Base-by-base conservation (phyloP, 2,329 filamentous ascomycete genomes). In the Fusarium humuli region DNA sequence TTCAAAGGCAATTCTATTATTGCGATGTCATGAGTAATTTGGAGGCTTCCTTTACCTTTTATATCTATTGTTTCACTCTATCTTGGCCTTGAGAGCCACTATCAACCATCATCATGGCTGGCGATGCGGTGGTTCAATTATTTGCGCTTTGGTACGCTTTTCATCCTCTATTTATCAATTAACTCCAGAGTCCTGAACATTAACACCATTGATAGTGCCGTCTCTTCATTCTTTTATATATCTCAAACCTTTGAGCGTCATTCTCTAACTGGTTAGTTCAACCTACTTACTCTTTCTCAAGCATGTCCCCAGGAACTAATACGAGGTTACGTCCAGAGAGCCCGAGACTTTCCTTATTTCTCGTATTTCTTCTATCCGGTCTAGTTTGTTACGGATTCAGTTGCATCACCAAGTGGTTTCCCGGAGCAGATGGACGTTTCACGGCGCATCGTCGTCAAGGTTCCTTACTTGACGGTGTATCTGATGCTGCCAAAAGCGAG, bases 221-320 rank as follows among this genome's bases (percentile, higher is more conserved):
- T 84, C 16, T 72, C 79, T 47, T 86, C 84, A 5, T 85, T 87
- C 73, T 73, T 83, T 45, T 87, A 84, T 78, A 79, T 86, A 16
- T 82, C 81, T 5, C 78, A 81, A 65, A 83, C 80, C 9, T 74
- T 86, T 14, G 81, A 86, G 61, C 80, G 81, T 41, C 84, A 86
- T 70, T 83, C 83, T 22, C 77, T 87, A 56, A 82, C 84, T 66
- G 83, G 86, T 86, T 75, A 58, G 77, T 67, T 46, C 22, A 23
- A 55, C 46, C 29, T 55, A 40, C 27, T 27, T 23, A 41, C 27
- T 48, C 23, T 14, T 10, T 16, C 16, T 30, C 27, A 49, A 6
- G 32, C 54, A 34, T 46, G 34, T 13, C 16, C 22, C 23, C 20
- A 40, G 44, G 12, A 44, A 32, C 59, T 61, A 37, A 61, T 22